Evolutionary conservation across 495 filamentous ascomycete genomes (phyloP), one percentile per base, ranked within the genome.

Genomic region (Penicillium dipodomyicola): DNA sequence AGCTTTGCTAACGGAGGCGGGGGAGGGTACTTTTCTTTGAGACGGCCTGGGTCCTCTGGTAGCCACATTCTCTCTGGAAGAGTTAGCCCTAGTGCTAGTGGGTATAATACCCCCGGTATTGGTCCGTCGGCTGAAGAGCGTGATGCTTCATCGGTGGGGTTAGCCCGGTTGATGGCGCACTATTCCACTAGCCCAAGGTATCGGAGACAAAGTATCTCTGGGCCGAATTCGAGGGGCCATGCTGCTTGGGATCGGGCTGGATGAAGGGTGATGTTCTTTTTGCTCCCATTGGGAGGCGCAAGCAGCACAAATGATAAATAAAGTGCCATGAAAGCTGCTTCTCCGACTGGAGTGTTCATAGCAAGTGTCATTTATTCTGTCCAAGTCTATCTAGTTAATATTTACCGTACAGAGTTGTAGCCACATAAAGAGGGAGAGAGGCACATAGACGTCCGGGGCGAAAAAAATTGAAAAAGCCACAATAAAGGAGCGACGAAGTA

Each of bases 181-280:
- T 72, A 72, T 58, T 57, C 65, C 19, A 60, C 63, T 4, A 65
- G 71, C 11, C 54, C 67, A 25, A 58, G 70, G 15, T 60, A 67
- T 59, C 70, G 68, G 7, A 59, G 69, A 27, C 57, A 65, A 25
- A 74, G 70, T 58, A 51, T 70, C 30, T 65, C 71, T 9, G 64
- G 68, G 20, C 62, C 65, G 22, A 61, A 67, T 63, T 52, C 64
- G 45, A 59, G 60, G 15, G 43, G 41, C 0, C 32, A 19, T 19
- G 17, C 3, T 17, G 11, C 19, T 49, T 46, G 42, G 12, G 39
- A 40, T 25, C 19, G 37, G 27, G 43, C 22, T 23, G 17, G 23
- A n/a, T 54, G 51, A 54, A 23, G 9, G 23, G 7, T 41, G 41
- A 42, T 12, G 10, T 20, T 40, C 22, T 53, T 42, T 14, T 44